These are phyloP conservation scores for Kluyveromyces sp. DNA, from an alignment of 1,139 yeast species.

Conservation along the genomic window DNA sequence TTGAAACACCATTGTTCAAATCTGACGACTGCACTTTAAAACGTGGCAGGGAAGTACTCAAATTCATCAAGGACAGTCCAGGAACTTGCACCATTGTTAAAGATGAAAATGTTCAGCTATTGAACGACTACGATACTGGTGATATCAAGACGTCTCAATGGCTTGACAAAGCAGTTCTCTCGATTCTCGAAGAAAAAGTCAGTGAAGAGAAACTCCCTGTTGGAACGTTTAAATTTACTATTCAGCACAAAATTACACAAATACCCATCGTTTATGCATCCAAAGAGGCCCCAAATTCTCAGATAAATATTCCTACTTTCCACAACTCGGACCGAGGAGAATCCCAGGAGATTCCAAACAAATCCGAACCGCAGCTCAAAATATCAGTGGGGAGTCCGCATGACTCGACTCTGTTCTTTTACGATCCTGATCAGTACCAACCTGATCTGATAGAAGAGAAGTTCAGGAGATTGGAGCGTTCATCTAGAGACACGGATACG, in stretches of 20 bases:
- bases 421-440: constrained; percentile 58
- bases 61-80: constrained; percentile 29
- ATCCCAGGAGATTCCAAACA: constrained; percentile 16
- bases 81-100: constrained; percentile 31
- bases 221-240: constrained; percentile 42
- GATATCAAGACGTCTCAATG: constrained; percentile 58
- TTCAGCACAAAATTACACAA: constrained; percentile 74
- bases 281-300: constrained; percentile 33
- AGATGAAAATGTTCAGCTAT: constrained; percentile 44
- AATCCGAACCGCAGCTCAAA: constrained; percentile 22
- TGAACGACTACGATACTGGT: constrained; percentile 64
- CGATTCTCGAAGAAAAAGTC: constrained; percentile 46
- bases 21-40: constrained; percentile 41
- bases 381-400: constrained; percentile 31
- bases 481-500: constrained; percentile 60
- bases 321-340: constrained; percentile 30
- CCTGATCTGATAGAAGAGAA: constrained; percentile 85
- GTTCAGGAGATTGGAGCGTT: constrained; percentile 73
- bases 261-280: constrained; percentile 79
- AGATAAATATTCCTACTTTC: constrained; percentile 31
- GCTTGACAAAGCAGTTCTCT: constrained; percentile 65
- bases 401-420: constrained; percentile 41
- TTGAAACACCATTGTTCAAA: constrained; percentile 57
- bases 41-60: constrained; percentile 51
- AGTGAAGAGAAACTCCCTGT: constrained; percentile 26